These are phyloP conservation scores for Talaromyces sp. DNA, from an alignment of 2,329 filamentous ascomycete genomes.

Conservation along the genomic window DNA sequence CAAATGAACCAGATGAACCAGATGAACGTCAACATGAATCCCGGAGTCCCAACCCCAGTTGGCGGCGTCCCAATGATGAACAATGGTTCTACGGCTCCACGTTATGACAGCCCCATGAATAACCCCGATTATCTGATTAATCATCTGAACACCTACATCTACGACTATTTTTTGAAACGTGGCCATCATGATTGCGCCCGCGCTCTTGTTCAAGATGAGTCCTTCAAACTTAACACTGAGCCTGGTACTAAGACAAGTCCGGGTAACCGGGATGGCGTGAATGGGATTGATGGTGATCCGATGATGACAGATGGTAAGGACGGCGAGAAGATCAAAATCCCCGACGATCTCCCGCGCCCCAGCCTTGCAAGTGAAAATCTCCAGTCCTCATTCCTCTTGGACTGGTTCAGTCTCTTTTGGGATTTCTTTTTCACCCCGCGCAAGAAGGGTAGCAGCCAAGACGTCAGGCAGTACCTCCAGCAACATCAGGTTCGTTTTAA, in stretches of 20 bases:
- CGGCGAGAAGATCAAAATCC: slow-evolving; percentile 71
- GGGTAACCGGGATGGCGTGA: slow-evolving; percentile 69
- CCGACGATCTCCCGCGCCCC: slow-evolving; percentile 72
- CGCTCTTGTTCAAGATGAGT: slow-evolving; percentile 67
- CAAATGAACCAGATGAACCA: slow-evolving; percentile 54
- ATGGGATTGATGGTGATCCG: slow-evolving; percentile 71
- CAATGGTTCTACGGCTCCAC: slow-evolving; percentile 50
- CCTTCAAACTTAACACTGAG: slow-evolving; percentile 59
- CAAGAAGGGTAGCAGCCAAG: slow-evolving; percentile 64
- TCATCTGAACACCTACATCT: slow-evolving; percentile 67
- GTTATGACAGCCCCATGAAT: slow-evolving; percentile 45
- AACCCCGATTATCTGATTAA: slow-evolving; percentile 42
- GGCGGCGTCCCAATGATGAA: slow-evolving; percentile 61
- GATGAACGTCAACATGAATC: slow-evolving; percentile 55
- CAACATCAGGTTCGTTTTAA: slow-evolving; percentile 71
- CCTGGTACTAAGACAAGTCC: slow-evolving; percentile 67
- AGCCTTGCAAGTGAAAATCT: slow-evolving; percentile 62
- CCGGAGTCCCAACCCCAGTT: slow-evolving; percentile 57
- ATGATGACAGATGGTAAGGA: slow-evolving; percentile 87
- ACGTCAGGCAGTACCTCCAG: slow-evolving; percentile 73
- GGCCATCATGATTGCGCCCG: slow-evolving; percentile 83
- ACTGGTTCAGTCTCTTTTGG: slow-evolving; percentile 98
- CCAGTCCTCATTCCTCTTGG: slow-evolving; percentile 82
- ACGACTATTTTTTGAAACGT: slow-evolving; percentile 79
- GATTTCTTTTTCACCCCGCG: slow-evolving; percentile 88